Evolutionary conservation across 2,329 filamentous ascomycete genomes (phyloP), one percentile per base, ranked within the genome.

Genomic region (Talaromyces piceae): DNA sequence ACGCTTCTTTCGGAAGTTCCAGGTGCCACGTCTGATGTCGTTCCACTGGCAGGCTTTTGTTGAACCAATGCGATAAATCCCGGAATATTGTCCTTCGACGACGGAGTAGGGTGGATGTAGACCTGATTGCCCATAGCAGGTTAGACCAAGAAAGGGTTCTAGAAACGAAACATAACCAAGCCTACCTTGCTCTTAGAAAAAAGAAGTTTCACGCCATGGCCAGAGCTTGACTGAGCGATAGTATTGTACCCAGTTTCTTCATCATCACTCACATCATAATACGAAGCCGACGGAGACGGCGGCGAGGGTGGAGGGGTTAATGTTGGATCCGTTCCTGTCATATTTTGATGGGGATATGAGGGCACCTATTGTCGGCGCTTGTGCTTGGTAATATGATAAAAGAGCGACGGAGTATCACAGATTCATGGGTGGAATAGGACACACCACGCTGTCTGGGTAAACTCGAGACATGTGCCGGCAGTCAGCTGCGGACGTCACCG

Each of bases 191-290:
- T 96, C 74, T 98, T 98, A 18, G 90, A 91, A 63, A 87, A 96
- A 12, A 98, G 77, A 27, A 98, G 76, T 72, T 97, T 98, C 43
- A 98, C 93, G 1, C 91, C 93, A 58, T 82, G 82, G 0, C 87
- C 86, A 2, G 82, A 83, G 58, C 80, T 81, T 3, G 82, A 81
- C 64, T 94, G 88, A 4, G 88, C 86, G 63, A 98, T 89, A 16
- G 90, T 97, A 67, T 94, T 88, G 73, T 98, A 98, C 41, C 88
- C 93, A 59, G 86, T 87, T 71, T 97, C 93, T 57, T 95, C 91
- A 64, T 95, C 90, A 74, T 98, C 94, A 69, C 88, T 95, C 77
- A 97, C 77, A 64, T 91, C 91, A 76, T 95, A 96, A 76, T 91
- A 93, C 62, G 89, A 95, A 48, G 84, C 88, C 2, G 87, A 81